phyloP scores from a whole-genome alignment of 805 yeast genomes.

The Wilhelminamyces savonicus region DNA sequence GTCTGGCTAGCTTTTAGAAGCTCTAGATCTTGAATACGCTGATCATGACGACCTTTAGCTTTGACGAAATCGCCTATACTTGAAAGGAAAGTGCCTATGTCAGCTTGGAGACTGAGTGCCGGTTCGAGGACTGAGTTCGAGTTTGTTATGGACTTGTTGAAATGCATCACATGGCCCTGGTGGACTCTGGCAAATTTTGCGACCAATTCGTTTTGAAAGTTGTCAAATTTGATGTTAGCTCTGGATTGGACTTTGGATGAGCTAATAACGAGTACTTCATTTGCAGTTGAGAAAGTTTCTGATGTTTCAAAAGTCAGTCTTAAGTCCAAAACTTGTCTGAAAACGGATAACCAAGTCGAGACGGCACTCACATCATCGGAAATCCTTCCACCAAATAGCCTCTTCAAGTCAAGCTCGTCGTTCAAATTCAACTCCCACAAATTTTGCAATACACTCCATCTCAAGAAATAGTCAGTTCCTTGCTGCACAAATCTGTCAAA shows the following conservation, averaged over 20 bases:
- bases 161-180: slow-evolving; percentile 16
- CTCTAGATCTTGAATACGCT: slow-evolving; percentile 9
- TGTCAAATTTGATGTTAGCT: slow-evolving; percentile 48
- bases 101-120: slow-evolving; percentile 31
- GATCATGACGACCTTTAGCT: slow-evolving; percentile 2
- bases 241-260: slow-evolving; percentile 49
- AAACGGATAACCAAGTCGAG: slow-evolving; percentile 41
- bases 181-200: slow-evolving; percentile 35
- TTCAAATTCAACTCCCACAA: slow-evolving; percentile 50
- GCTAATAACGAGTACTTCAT: slow-evolving; percentile 31
- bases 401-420: slow-evolving; percentile 13
- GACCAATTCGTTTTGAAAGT: slow-evolving; percentile 48
- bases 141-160: slow-evolving; percentile 23
- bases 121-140: slow-evolving; percentile 21
- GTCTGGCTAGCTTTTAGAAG: slow-evolving; percentile 22
- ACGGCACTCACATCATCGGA: slow-evolving; percentile 20
- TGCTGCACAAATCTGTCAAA: slow-evolving; percentile 25
- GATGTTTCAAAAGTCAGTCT: slow-evolving; percentile 47
- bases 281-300: slow-evolving; percentile 33
- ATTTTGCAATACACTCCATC: slow-evolving; percentile 53
- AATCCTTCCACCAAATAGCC: not conserved
- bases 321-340: slow-evolving; percentile 37
- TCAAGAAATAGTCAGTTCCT: slow-evolving; percentile 31
- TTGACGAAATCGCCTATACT: slow-evolving; percentile 23
- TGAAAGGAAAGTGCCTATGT: slow-evolving; percentile 32